Base-by-base conservation (phyloP, 169 alveolate genomes). In the Eimeria brunetti region DNA sequence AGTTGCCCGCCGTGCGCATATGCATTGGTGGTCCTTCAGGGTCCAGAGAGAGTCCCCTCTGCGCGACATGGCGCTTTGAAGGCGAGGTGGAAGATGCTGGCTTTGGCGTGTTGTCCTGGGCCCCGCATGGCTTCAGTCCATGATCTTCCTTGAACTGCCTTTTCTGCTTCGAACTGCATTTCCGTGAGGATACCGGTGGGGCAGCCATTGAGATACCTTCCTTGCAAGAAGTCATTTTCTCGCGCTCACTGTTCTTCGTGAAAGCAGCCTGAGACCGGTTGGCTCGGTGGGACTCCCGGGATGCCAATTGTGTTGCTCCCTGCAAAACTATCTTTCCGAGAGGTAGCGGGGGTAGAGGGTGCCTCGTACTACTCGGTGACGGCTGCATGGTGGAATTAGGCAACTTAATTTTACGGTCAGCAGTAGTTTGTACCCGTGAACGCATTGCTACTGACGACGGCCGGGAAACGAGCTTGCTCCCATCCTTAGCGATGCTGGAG, bases 111-210 rank as follows among this genome's bases (percentile, higher is more conserved):
- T 41, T 41, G 36, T 73, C 93, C 69, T 62, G 69, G 30, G 93
- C 33, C 14, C 62, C 93, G 78, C 53, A 27, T 4, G 51, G 76
- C 51, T 60, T 44, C 69, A 44, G n/a, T 7, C 93, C 81, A 16
- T 86, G 93, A 51, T 64, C 93, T n/a, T 86, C 93, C 81, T 86
- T 86, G 83, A 49, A 27, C 62, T 51, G 93, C 64, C 67, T 86
- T 64, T 56, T 73, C 93, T 58, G 49, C 56, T 81, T 49, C 20
- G 62, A 49, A 41, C 58, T 86, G 62, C 38, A 38, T 86, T 53
- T 86, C 83, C 93, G 46, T 60, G 60, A 64, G 56, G 78, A 9
- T 64, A 64, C 53, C 51, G 58, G 81, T 12, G 93, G 71, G 49
- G 67, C 46, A 41, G 30, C 67, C 38, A 83, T 41, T 53, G 49